Evolutionary conservation across 192 early-diverging fungal species (phyloP).

Genomic region (Umbelopsis sp.): DNA sequence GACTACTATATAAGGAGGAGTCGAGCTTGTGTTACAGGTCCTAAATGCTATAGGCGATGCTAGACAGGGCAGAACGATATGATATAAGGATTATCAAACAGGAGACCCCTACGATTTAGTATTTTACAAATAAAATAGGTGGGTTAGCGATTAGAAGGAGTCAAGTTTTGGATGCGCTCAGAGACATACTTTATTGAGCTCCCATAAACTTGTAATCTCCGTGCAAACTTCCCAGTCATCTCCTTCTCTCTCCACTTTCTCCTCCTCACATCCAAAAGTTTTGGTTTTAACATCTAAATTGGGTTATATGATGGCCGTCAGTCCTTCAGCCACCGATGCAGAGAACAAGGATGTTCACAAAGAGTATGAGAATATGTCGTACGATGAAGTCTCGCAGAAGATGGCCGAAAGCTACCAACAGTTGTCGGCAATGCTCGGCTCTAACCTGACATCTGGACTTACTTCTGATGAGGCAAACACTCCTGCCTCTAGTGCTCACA

Average conservation of each 20-base stretch:
- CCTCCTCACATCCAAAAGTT: background rate
- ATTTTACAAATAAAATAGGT: background rate
- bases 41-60: background rate
- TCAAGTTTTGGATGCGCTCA: background rate
- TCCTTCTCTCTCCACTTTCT: conserved; percentile 18
- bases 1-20: background rate
- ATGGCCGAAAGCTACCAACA: conserved; percentile 41
- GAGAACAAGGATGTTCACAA: conserved; percentile 28
- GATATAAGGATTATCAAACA: background rate
- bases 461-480: background rate
- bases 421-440: conserved; percentile 22
- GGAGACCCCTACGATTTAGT: background rate
- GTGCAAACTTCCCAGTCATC: conserved; percentile 15
- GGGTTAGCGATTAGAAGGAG: background rate
- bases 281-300: background rate
- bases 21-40: conserved; percentile 8
- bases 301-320: conserved; percentile 17
- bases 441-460: conserved; percentile 3
- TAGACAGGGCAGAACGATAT: background rate
- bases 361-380: conserved; percentile 41
- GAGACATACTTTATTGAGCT: background rate
- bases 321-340: conserved; percentile 21
- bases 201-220: conserved; percentile 20
- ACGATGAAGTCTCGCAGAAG: conserved; percentile 36
- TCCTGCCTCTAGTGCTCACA: background rate